A percentile compares a stretch with the other conserved stretches of the same genome.
phyloP scores from a whole-genome alignment of 192 early-diverging fungal genomes.

The Mortierella antarctica region DNA sequence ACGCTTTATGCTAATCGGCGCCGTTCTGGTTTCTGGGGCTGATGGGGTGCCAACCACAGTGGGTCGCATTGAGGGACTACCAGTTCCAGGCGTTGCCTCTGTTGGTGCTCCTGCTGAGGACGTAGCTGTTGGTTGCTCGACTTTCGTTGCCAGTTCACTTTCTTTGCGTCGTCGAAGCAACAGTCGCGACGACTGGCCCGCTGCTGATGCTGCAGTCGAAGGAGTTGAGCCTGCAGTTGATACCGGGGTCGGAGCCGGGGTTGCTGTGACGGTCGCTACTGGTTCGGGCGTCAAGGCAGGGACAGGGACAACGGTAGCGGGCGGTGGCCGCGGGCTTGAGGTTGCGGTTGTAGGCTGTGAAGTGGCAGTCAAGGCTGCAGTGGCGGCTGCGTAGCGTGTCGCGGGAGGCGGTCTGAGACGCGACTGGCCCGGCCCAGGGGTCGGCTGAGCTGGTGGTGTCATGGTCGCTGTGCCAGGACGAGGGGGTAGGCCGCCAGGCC shows the following conservation, averaged over 20 bases:
- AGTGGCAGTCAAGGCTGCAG: background rate
- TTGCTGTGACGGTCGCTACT: background rate
- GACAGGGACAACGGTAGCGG: background rate
- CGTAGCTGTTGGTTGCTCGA: conserved; percentile 14
- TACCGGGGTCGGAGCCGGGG: background rate
- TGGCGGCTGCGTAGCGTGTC: conserved; percentile 23
- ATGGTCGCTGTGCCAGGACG: conserved; percentile 18
- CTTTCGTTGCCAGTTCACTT: conserved; percentile 20
- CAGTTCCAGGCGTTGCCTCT: conserved; percentile 25
- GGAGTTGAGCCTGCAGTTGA: background rate
- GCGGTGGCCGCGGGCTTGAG: background rate
- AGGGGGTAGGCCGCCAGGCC: conserved; percentile 17
- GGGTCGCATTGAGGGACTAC: conserved; percentile 27
- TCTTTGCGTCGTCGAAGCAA: conserved; percentile 43
- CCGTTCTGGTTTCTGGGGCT: conserved; percentile 29
- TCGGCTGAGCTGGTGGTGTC: background rate
- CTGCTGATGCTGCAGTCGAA: background rate
- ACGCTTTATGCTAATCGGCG: conserved; percentile 46
- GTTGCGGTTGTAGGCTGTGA: background rate
- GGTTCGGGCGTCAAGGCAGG: background rate
- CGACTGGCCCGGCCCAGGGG: conserved; percentile 21
- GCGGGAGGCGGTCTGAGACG: conserved; percentile 36
- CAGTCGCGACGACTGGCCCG: conserved; percentile 14
- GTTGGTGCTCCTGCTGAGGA: background rate
- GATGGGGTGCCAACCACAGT: conserved; percentile 2